These are phyloP conservation scores for Neopestalotiopsis sp. DNA, from an alignment of 2,329 filamentous ascomycete genomes.

Conservation along the genomic window DNA sequence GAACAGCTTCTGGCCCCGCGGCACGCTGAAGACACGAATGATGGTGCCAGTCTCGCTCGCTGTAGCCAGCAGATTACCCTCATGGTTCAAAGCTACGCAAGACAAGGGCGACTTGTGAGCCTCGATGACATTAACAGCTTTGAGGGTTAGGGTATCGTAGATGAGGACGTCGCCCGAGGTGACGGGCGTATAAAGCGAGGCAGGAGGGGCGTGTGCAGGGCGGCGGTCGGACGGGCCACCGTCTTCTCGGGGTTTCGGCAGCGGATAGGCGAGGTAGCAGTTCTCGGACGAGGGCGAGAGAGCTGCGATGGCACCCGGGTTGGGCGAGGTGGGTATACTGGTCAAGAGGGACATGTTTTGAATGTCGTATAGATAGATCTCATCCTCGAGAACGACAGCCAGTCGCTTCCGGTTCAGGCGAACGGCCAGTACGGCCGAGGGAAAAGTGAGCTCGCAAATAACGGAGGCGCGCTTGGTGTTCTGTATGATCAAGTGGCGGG, in stretches of 20 bases:
- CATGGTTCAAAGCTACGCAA: constrained; percentile 88
- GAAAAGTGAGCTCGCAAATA: constrained; percentile 98
- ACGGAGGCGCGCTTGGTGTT: constrained; percentile 88
- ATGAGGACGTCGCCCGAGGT: constrained; percentile 92
- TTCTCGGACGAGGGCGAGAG: constrained; percentile 94
- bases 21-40: constrained; percentile 92
- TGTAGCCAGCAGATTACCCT: constrained; percentile 89
- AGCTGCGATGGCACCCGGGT: constrained; percentile 88
- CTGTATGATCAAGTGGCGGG: constrained; percentile 90
- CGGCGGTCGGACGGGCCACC: constrained; percentile 55
- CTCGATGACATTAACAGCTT: constrained; percentile 94
- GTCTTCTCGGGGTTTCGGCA: constrained; percentile 75
- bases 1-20: constrained; percentile 88
- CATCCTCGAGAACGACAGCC: constrained; percentile 90
- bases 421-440: constrained; percentile 92
- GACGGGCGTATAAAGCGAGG: constrained; percentile 77
- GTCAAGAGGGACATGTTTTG: constrained; percentile 96
- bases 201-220: constrained; percentile 84
- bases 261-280: constrained; percentile 92
- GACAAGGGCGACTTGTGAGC: constrained; percentile 92
- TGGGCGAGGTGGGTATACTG: constrained; percentile 92
- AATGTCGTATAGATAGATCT: constrained; percentile 98
- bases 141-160: constrained; percentile 86
- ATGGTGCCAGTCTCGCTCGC: constrained; percentile 98
- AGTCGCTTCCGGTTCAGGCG: constrained; percentile 93